Evolutionary conservation across 2,329 filamentous ascomycete genomes (phyloP), one percentile per base, ranked within the genome.

Genomic region (Colletotrichum sp.): DNA sequence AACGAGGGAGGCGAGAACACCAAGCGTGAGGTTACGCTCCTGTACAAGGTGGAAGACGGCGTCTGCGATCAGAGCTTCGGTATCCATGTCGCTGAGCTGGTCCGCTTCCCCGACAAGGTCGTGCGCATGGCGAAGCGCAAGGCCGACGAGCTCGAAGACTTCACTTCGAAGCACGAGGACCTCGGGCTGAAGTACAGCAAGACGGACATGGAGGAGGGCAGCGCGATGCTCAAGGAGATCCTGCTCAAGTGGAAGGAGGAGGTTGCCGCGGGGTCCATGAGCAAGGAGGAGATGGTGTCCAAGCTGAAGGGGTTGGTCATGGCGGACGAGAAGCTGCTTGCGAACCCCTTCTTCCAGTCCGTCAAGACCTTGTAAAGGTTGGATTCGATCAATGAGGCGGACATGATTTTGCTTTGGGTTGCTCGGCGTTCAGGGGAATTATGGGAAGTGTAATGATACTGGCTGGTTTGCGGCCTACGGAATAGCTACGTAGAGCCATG

Each of bases 51-150:
- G 43, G 95, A 98, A 81, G 95, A 95, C 0, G 97, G 97, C 64
- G 94, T 99, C 79, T 98, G 96, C 82, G 97, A 99, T 84, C 97
- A 99, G 86, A 97, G 94, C 74, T 99, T 99, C 83, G 97, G 97
- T 80, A 99, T 99, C 80, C 97, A 99, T 85, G 97, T 99, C 16
- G 97, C 97, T 1, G 97, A 99, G 86, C 90, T 99, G 7, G 97
- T 99, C 24, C 92, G 96, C 59, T 99, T 99, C 86, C 97, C 97
- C 1, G 93, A 95, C 79, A 99, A 99, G 86, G 97, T 99, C 18
- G 94, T 99, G 76, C 95, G 96, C 78, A 99, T 99, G 97, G 97
- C 97, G n/a, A 98, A 98, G 86, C 92, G 97, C 79, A 99, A 99
- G 87, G 97, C 97, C 1, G 97, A 98, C 84, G 97, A 99, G 88